Evolutionary conservation across 257 asterid genomes (phyloP), one percentile per base, ranked within the genome.

Genomic region (Plantago major): DNA sequence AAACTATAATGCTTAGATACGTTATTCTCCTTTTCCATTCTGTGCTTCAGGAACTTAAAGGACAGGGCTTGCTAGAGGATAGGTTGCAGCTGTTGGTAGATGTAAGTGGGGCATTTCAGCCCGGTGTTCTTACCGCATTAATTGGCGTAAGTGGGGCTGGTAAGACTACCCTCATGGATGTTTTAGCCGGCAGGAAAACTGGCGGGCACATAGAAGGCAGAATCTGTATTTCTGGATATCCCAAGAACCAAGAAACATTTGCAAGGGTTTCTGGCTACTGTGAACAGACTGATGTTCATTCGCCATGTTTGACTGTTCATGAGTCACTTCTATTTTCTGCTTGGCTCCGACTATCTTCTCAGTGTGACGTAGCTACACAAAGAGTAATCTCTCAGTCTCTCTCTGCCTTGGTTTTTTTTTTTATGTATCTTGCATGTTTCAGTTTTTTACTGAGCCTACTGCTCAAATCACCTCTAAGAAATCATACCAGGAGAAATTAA

Each of bases 71-170:
- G 28, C 67, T 58, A 33, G 95, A 81, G 59, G 84, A 82, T 60
- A 78, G 71, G 71, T 65, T 90, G 65, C 89, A 80, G 79, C 78
- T 90, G 50, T 78, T 90, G 68, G 88, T 72, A 51, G 79, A 85
- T 55, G 81, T 90, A 11, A 83, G 83, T 16, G 98, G 98, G 43
- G 88, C 88, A 62, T 88, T 90, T 63, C 82, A 77, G 60, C 98
- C 96, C 1, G 95, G 98, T 1, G 89, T 90, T 55, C 84, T 90
- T 67, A 90, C 98, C 42, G 98, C 98, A 50, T 74, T 90, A 60
- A 81, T 90, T 55, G 98, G 98, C 26, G 96, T 90, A 10, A 90
- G 96, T 56, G 98, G 98, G 40, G 98, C 98, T 62, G 98, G 95
- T n/a, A 90, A 90, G 79, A 90, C 96, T 30, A 90, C 98, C 60